Evolutionary conservation across 768 basidiomycete species (phyloP), one percentile per base, ranked within the genome.

Genomic region (Tephrocybe sp.): DNA sequence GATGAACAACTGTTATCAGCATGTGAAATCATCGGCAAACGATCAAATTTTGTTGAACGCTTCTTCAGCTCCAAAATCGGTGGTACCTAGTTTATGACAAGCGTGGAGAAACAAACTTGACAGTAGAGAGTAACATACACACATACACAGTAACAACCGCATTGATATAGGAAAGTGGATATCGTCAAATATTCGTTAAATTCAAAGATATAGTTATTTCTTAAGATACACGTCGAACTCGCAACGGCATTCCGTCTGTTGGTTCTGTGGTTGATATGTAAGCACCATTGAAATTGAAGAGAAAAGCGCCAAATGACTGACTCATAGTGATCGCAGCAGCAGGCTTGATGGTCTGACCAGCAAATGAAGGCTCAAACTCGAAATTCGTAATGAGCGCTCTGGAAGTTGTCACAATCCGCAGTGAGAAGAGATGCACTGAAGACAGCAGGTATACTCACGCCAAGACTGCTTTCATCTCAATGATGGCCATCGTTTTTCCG

Each of bases 311-410:
- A 30, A 35, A 18, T 2, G 16, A 61, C 74, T 37, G 55, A 77
- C 76, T 77, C 70, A 79, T 78, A 2, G 74, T 76, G 22, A 78
- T 67, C 8, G 74, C 76, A 36, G 75, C 69, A 9, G 70, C 64
- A 30, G 75, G 74, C 15, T 73, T 63, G 4, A 69, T 66, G 5
- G 66, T 62, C 52, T 77, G 75, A 11, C 71, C 73, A 16, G 54
- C 52, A 47, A 67, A 70, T 19, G 72, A 65, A 16, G 73, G 74
- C 51, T 71, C 70, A 49, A 78, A 78, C 28, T 66, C 66, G 47
- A 79, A 79, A 49, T 74, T 69, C 1, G 67, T 60, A 36, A 77
- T 67, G 26, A 51, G 16, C 5, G 50, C 44, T 0, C 50, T 51
- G 21, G 7, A 16, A 9, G 19, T 16, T 6, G 26, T 16, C 13